Evolutionary conservation across 2,329 filamentous ascomycete species (phyloP).

Genomic region (Orbilia oligospora): DNA sequence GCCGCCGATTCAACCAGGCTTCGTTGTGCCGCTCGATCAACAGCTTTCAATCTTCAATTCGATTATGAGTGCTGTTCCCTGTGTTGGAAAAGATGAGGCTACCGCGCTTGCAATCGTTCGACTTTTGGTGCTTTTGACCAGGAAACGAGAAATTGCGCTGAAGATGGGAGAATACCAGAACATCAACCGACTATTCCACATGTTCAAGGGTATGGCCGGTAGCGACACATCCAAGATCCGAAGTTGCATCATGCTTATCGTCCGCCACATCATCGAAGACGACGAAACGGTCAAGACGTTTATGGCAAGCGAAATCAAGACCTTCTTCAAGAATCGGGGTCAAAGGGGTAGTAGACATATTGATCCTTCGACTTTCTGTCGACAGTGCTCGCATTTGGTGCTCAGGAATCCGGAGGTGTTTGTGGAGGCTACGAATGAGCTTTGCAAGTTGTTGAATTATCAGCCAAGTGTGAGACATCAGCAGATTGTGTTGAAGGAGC

Average conservation of each 20-base stretch:
- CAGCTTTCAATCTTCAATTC: conserved; percentile 80
- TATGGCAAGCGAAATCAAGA: conserved; percentile 88
- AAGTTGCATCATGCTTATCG: conserved; percentile 82
- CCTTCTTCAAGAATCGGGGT: conserved; percentile 74
- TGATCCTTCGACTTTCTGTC: conserved; percentile 81
- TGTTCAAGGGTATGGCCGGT: conserved; percentile 91
- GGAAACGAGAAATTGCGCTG: conserved; percentile 80
- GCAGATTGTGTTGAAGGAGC: conserved; percentile 63
- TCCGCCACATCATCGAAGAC: conserved; percentile 95
- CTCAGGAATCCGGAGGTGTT: conserved; percentile 88
- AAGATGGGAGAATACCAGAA: conserved; percentile 88
- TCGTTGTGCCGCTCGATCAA: conserved; percentile 76
- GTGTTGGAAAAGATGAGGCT: conserved; percentile 87
- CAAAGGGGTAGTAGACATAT: conserved; percentile 70
- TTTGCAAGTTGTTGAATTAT: conserved; percentile 79
- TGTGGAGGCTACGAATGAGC: conserved; percentile 87
- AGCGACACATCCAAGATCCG: conserved; percentile 82
- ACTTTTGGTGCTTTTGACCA: conserved; percentile 88
- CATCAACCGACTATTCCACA: conserved; percentile 89
- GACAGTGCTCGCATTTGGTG: conserved; percentile 82
- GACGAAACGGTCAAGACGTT: conserved; percentile 90
- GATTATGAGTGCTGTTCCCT: conserved; percentile 86
- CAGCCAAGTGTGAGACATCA: conserved; percentile 63
- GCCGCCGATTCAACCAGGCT: conserved; percentile 72
- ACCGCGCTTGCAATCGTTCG: conserved; percentile 86